Conservation (phyloP, 352 stramenopile species). For the Pythium dissimile region DNA sequence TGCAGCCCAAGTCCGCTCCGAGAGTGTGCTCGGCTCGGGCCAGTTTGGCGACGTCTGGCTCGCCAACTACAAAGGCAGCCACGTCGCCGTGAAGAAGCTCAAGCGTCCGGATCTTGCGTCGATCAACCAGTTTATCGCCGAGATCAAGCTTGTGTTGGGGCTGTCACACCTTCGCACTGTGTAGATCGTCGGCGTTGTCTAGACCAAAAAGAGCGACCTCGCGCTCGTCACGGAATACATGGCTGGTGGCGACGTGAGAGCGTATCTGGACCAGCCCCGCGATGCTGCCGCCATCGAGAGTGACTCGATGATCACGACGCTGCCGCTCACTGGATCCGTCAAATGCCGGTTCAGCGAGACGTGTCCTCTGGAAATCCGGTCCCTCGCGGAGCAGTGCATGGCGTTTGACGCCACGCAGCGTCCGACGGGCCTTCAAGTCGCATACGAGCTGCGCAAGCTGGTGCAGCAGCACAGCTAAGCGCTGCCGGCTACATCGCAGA, state of each 20-base stretch:
- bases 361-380: slow-evolving; percentile 19
- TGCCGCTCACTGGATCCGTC: slow-evolving; percentile 17
- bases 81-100: slow-evolving; percentile 11
- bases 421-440: slow-evolving; percentile 13
- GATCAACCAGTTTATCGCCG: slow-evolving; percentile 5
- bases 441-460: slow-evolving; percentile 14
- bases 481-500: no score
- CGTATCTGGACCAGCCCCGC: neutral
- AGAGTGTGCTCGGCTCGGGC: neutral
- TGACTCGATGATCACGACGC: slow-evolving; percentile 9
- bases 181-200: slow-evolving; percentile 21
- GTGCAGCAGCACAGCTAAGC: no score
- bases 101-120: neutral
- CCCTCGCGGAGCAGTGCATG: slow-evolving; percentile 14
- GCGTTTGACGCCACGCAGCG: slow-evolving; percentile 13
- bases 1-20: neutral
- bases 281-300: no score
- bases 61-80: slow-evolving; percentile 1
- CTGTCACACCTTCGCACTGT: slow-evolving; percentile 13
- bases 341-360: neutral
- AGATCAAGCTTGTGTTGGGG: slow-evolving; percentile 12
- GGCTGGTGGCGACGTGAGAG: slow-evolving; percentile 16
- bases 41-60: slow-evolving; percentile 24
- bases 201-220: slow-evolving; percentile 21
- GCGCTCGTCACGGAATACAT: slow-evolving; percentile 21